Base-by-base conservation (phyloP, 306 rosid species). In the Trifolium dubium region DNA sequence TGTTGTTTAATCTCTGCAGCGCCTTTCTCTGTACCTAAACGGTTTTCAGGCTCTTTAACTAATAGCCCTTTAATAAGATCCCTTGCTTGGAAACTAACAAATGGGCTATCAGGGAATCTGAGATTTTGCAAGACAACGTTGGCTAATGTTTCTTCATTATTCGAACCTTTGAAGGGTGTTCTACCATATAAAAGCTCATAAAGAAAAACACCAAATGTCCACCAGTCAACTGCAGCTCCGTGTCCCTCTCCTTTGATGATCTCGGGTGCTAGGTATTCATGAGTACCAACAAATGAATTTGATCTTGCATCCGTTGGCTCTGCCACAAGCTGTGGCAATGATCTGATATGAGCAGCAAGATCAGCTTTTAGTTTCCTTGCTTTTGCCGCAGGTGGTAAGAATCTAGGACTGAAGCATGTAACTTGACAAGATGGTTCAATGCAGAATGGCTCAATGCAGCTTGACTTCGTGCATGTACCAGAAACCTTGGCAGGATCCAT, bases 221-320 rank as follows among this genome's bases (percentile, higher is more conserved):
- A 92, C 97, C 97, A 92, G 81, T 92, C 97, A 67, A 92, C 97
- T 6, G 97, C 97, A 35, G 96, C 96, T 41, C 97, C 97, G 14
- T 92, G 97, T 39, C 97, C 97, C 59, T 88, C 92, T 47, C 93
- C 97, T 88, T 88, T 86, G 86, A 92, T 92, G 67, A 92, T 88
- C 92, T 92, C 97, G 0, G 97, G 97, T 3, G 97, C 97, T 66
- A 92, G 75, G 90, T 92, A 92, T 85, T 92, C 97, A 7, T 92
- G 97, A 56, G 97, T 92, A 75, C 97, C 97, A 0, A 92, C 97
- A 73, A 92, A 92, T 49, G 97, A 92, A 81, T 92, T 92, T 66
- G 97, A 92, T 74, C 97, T 81, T 17, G 96, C 96, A 49, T 89
- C 92, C 0, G 90, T 89, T 37, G 97, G 97, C 82, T 92, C 97